phyloP scores from a whole-genome alignment of 331 rosid genomes.

The Prunus yedoensis region DNA sequence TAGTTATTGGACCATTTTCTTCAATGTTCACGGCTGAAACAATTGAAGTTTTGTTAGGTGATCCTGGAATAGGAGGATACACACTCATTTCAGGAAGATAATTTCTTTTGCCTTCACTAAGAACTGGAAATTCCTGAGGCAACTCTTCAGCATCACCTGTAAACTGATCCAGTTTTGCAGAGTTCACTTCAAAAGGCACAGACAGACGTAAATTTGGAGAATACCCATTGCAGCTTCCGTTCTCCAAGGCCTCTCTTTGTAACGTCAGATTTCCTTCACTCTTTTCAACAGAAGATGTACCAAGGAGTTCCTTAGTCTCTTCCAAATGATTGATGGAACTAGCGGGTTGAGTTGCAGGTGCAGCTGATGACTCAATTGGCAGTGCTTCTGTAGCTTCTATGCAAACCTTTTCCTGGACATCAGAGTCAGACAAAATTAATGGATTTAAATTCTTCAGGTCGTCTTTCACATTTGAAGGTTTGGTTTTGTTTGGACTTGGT shows the following conservation, averaged over 20 bases:
- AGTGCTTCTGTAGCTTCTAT: slow-evolving; percentile 36
- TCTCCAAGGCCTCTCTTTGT: slow-evolving; percentile 23
- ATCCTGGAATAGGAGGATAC: slow-evolving; percentile 37
- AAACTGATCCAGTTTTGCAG: slow-evolving; percentile 21
- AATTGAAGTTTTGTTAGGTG: slow-evolving; percentile 35
- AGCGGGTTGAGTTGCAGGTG: slow-evolving; percentile 32
- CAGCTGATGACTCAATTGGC: slow-evolving; percentile 33
- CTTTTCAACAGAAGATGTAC: slow-evolving; percentile 37
- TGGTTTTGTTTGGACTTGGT: slow-evolving; percentile 44
- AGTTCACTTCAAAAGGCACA: slow-evolving; percentile 29
- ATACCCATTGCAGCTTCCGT: slow-evolving; percentile 28
- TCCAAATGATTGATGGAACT: slow-evolving; percentile 27
- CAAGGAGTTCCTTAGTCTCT: slow-evolving; percentile 40
- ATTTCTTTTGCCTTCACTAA: slow-evolving; percentile 39
- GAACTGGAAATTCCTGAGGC: slow-evolving; percentile 40
- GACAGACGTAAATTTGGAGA: slow-evolving; percentile 22
- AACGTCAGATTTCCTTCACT: slow-evolving; percentile 23
- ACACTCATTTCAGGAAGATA: slow-evolving; percentile 32
- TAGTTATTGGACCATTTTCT: slow-evolving; percentile 38
- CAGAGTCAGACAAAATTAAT: slow-evolving; percentile 37
- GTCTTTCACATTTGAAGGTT: slow-evolving; percentile 42
- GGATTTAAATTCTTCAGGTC: slow-evolving; percentile 34
- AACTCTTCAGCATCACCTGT: slow-evolving; percentile 30
- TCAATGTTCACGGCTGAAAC: slow-evolving; percentile 35
- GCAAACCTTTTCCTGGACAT: slow-evolving; percentile 39